Evolutionary conservation across 495 filamentous ascomycete genomes (phyloP).

Genomic region (Diplogelasinospora grovesii): DNA sequence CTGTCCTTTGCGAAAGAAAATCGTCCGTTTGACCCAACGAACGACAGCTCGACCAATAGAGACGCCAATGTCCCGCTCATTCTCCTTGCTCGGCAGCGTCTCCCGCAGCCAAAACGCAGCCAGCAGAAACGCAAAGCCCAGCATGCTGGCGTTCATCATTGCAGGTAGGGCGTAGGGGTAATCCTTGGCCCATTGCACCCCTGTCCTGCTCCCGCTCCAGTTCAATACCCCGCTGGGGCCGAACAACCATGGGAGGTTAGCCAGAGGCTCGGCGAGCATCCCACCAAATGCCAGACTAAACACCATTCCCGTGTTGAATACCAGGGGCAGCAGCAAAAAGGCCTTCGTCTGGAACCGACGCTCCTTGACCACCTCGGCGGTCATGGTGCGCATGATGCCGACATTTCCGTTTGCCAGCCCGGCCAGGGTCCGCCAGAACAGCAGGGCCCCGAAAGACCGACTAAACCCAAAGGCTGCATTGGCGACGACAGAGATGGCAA

Average conservation of each 20-base stretch:
- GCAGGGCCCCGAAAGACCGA: conserved; percentile 58
- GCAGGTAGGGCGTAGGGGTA: conserved; percentile 8
- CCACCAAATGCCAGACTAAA: conserved; percentile 51
- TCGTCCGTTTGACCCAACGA: background rate
- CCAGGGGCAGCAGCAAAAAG: conserved; percentile 75
- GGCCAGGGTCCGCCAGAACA: conserved; percentile 60
- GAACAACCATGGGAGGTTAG: conserved; percentile 58
- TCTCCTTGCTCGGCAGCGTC: conserved; percentile 4
- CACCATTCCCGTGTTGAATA: conserved; percentile 70
- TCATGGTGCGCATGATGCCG: conserved; percentile 75
- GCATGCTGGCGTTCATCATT: background rate
- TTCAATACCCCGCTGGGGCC: conserved; percentile 42
- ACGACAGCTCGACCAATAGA: background rate
- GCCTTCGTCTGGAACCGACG: conserved; percentile 65
- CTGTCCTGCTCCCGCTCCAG: conserved; percentile 18
- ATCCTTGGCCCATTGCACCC: conserved; percentile 19
- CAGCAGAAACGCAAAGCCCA: background rate
- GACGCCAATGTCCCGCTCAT: conserved; percentile 2
- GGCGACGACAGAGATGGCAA: conserved; percentile 61
- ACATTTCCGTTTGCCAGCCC: conserved; percentile 73
- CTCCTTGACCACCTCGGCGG: conserved; percentile 60
- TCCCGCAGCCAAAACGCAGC: conserved; percentile 3
- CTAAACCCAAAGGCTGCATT: conserved; percentile 70
- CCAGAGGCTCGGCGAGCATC: conserved; percentile 62
- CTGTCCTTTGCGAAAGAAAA: background rate